Percentiles rank a stretch among this genome's conserved stretches.
phyloP scores from a whole-genome alignment of 306 rosid genomes.

The Pterocarpus macrocarpus region DNA sequence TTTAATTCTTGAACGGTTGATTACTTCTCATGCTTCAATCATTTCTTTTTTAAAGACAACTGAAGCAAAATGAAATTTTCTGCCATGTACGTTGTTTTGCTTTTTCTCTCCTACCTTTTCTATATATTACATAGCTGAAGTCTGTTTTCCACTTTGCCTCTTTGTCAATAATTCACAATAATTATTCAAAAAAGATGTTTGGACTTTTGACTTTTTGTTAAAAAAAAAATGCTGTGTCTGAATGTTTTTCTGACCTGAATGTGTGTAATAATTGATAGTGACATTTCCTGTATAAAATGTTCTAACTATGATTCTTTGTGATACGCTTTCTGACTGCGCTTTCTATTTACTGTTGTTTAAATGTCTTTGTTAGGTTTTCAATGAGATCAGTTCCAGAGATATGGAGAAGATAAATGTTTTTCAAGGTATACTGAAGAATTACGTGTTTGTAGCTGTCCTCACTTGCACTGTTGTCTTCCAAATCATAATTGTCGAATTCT shows the following conservation, averaged over 20 bases:
- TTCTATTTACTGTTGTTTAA: slow-evolving; percentile 33
- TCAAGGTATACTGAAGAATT: slow-evolving; percentile 80
- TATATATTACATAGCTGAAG: slow-evolving; percentile 17
- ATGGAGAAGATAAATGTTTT: slow-evolving; percentile 96
- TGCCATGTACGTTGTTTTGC: slow-evolving; percentile 7
- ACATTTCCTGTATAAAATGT: slow-evolving; percentile 20
- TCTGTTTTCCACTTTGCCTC: background rate
- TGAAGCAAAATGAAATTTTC: background rate
- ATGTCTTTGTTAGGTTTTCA: slow-evolving; percentile 73
- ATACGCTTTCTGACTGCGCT: slow-evolving; percentile 23
- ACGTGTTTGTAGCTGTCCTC: slow-evolving; percentile 83
- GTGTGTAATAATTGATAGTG: background rate
- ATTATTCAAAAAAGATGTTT: background rate
- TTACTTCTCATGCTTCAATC: slow-evolving; percentile 10
- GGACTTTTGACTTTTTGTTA: background rate
- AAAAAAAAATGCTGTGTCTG: background rate
- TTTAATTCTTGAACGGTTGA: background rate
- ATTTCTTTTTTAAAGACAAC: slow-evolving; percentile 7
- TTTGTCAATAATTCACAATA: background rate
- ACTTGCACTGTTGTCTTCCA: slow-evolving; percentile 82
- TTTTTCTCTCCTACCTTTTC: background rate
- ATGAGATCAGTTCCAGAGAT: slow-evolving; percentile 96
- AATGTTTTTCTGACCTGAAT: slow-evolving; percentile 12
- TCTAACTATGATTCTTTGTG: slow-evolving; percentile 7
- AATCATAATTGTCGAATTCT: slow-evolving; percentile 76